phyloP scores from a whole-genome alignment of 2,329 filamentous ascomycete genomes.

The Aspergillus carbonarius region DNA sequence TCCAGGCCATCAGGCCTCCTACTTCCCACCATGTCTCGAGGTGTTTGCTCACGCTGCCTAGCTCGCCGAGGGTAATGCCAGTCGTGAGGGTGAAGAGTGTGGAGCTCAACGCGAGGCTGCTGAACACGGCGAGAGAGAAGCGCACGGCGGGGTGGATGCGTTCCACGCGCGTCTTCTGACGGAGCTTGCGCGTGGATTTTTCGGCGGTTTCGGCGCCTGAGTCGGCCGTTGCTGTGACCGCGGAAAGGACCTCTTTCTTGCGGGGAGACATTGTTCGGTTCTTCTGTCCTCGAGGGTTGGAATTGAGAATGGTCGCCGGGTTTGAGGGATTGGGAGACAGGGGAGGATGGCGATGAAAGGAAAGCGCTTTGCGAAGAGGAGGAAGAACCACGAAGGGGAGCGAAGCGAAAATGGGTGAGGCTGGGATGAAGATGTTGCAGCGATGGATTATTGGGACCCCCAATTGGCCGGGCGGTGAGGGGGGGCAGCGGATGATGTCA shows the following conservation, averaged over 20 bases:
- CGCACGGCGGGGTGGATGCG: constrained; percentile 37
- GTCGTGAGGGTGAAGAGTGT: constrained; percentile 63
- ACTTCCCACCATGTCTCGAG: constrained; percentile 64
- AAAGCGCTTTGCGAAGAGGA: background rate
- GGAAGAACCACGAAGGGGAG: background rate
- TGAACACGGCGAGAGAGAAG: constrained; percentile 49
- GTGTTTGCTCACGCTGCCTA: constrained; percentile 65
- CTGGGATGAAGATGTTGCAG: constrained; percentile 10
- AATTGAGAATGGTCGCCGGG: background rate
- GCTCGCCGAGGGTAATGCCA: constrained; percentile 61
- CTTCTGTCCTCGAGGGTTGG: background rate
- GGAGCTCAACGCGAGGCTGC: constrained; percentile 62
- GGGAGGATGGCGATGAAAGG: background rate
- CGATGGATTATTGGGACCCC: constrained; percentile 4
- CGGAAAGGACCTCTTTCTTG: constrained; percentile 24
- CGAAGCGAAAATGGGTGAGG: constrained; percentile 2
- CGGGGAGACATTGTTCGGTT: constrained; percentile 17
- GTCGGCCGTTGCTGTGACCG: constrained; percentile 11
- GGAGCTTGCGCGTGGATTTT: constrained; percentile 3
- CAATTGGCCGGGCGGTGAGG: constrained; percentile 28
- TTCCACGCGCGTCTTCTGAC: constrained; percentile 20
- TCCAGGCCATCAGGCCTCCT: constrained; percentile 53
- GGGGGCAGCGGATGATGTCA: constrained; percentile 35
- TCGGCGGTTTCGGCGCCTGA: constrained; percentile 15
- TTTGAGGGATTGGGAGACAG: constrained; percentile 3